Conservation (phyloP, 345 rosid species). For the Passiflora organensis region DNA sequence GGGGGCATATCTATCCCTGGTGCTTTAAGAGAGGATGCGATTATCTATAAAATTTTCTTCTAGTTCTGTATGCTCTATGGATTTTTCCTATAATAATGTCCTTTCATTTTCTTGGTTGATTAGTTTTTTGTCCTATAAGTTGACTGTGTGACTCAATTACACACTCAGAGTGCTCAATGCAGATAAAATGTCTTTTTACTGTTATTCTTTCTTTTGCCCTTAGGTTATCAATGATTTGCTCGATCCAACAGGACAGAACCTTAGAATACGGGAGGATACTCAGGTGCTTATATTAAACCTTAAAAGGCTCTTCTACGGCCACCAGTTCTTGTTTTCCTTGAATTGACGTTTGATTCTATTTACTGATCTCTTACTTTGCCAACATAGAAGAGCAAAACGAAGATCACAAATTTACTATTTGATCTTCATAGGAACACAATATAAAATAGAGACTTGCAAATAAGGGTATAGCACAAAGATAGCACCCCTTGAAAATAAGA, state of each 20-base stretch:
- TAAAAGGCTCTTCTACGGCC: not conserved
- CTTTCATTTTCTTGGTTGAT: too few species aligned
- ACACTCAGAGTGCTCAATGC: not conserved
- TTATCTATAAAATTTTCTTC: slow-evolving; percentile 2
- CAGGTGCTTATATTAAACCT: slow-evolving; percentile 45
- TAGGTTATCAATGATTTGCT: slow-evolving; percentile 95
- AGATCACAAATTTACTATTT: not conserved
- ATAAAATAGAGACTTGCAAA: too few species aligned
- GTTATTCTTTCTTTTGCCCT: slow-evolving; percentile 1
- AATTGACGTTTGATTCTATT: not conserved
- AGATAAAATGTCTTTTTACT: too few species aligned
- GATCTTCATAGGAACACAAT: too few species aligned
- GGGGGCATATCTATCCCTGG: not conserved
- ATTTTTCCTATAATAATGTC: not conserved
- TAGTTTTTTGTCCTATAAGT: too few species aligned
- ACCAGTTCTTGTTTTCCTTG: not conserved
- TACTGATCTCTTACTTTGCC: not conserved
- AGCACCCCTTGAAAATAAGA: not conserved
- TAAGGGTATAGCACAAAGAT: not conserved
- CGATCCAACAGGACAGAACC: slow-evolving; percentile 82
- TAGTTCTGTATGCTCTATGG: not conserved
- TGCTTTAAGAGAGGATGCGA: not conserved
- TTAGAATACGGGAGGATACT: slow-evolving; percentile 81
- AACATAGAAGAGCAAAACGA: not conserved
- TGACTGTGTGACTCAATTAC: not conserved